Base-by-base conservation (phyloP, 164 flowering plant species). In the Taxillus chinensis region DNA sequence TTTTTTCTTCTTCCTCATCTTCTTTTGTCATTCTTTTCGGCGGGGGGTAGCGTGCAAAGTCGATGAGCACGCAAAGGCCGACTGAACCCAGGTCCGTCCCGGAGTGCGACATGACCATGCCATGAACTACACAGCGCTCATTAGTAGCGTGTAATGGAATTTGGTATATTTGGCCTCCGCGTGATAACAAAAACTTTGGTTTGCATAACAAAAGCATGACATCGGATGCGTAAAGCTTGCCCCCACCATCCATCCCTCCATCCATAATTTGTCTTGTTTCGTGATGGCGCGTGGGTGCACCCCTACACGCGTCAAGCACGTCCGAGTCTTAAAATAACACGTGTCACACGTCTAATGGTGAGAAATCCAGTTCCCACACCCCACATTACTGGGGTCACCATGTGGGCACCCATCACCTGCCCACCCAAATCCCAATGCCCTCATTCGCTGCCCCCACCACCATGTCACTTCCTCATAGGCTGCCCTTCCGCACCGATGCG, bases 171-270 rank as follows among this genome's bases (percentile, higher is more conserved):
- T 27, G 27, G 27, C 27, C 27, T 27, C 27, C 27, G 27, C 27
- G 27, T 27, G 27, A 27, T 27, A 27, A 27, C 27, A 27, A 27
- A 27, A 27, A 27, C 27, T 48, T 11, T 48, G 51, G 55, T 73
- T 62, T 48, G 64, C 75, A 65, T 72, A 68, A 74, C 74, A 77
- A 82, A 77, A 67, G 82, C 77, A 64, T 80, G 84, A 80, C 82
- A 80, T 75, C 74, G 45, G 66, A 72, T 72, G 72, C 67, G 62
- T 71, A 55, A 54, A 62, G 55, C 60, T 63, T 14, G 62, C 67
- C 70, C 67, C 68, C 67, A 65, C 75, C 79, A 67, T 40, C 64
- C 49, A 46, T 71, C 27, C 10, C 10, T 43, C 10, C 10, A 0
- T 43, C 10, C 10, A 0, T 43, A 6, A 6, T 43, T 69, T 65